Percentiles rank a stretch among this genome's conserved stretches.
Evolutionary conservation across 495 filamentous ascomycete genomes (phyloP).

Genomic region (Chaetomium tenue): DNA sequence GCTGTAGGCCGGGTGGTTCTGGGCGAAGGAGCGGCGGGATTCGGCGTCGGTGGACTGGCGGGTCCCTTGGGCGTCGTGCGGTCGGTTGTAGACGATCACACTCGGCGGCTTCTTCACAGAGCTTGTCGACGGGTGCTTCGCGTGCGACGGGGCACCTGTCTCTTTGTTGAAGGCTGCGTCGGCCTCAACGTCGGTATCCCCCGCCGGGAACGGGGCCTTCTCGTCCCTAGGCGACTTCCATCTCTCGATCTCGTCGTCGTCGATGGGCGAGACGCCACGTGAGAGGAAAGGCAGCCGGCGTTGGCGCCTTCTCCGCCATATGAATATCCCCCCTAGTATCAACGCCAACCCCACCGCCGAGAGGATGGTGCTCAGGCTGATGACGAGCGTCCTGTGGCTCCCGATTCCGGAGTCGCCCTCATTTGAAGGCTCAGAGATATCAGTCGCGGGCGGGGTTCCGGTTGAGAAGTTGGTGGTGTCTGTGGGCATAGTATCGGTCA

Average conservation of each 20-base stretch:
- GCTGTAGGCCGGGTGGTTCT: constrained; percentile 20
- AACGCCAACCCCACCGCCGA: constrained; percentile 38
- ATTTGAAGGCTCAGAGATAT: constrained; percentile 20
- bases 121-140: constrained; percentile 40
- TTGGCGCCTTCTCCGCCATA: constrained; percentile 36
- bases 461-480: constrained; percentile 19
- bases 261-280: constrained; percentile 49
- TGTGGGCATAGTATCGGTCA: constrained; percentile 32
- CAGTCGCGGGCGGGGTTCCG: constrained; percentile 17
- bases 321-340: constrained; percentile 33
- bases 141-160: constrained; percentile 30
- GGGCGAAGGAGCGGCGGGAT: constrained; percentile 37
- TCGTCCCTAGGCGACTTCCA: constrained; percentile 44
- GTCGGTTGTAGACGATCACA: constrained; percentile 48
- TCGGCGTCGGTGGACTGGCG: constrained; percentile 39
- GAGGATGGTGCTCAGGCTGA: constrained; percentile 46
- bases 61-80: constrained; percentile 11
- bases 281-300: constrained; percentile 41
- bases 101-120: constrained; percentile 45
- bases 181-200: constrained; percentile 27
- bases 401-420: constrained; percentile 17
- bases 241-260: constrained; percentile 53
- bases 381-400: constrained; percentile 38
- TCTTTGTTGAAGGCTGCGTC: constrained; percentile 27
- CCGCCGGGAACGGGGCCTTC: constrained; percentile 23